Evolutionary conservation across 495 filamentous ascomycete species (phyloP), one percentile per base, ranked within the genome.

Genomic region (Trichoderma parareesei): DNA sequence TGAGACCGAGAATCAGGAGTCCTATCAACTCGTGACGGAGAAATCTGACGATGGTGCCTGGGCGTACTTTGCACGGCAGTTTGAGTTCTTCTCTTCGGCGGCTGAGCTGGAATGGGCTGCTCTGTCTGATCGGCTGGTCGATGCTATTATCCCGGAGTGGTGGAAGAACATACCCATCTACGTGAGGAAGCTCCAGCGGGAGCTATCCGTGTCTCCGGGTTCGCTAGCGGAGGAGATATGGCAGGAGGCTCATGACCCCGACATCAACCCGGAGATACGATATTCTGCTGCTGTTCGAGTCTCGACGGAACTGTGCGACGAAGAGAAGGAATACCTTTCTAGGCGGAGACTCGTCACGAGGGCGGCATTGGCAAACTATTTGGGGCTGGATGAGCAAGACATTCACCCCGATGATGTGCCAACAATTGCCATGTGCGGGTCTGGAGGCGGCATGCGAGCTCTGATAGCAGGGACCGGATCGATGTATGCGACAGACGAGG

Each of bases 391-490:
- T 0, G 90, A 90, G 69, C 73, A 81, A 14, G 90, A 97, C 20
- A 85, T 98, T n/a, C 84, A 97, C 71, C 89, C 90, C 0, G 89
- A 96, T 44, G 94, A 98, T 77, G 87, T 98, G 14, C 94, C 94
- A 7, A 82, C 86, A 27, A 97, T 98, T 72, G 93, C 92, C 13
- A 86, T 97, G 77, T 95, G 92, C 67, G 92, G 92, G 41, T 97
- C 93, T 0, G 94, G 94, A 5, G 94, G 94, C 55, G 94, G 94
- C 6, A 76, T 98, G 20, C 81, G 94, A 38, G 93, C 94, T 0
- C 80, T 98, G 60, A 90, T 97, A 9, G 93, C 94, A 14, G 92
- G 94, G 0, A 84, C 90, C 0, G 90, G 92, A 13, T 96, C 91
- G 2, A 89, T 91, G 63, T 76, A 93, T 14, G 90, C 90, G 40